Conservation (phyloP, 2,329 filamentous ascomycete species). For the Trichoderma atrobrunneum region DNA sequence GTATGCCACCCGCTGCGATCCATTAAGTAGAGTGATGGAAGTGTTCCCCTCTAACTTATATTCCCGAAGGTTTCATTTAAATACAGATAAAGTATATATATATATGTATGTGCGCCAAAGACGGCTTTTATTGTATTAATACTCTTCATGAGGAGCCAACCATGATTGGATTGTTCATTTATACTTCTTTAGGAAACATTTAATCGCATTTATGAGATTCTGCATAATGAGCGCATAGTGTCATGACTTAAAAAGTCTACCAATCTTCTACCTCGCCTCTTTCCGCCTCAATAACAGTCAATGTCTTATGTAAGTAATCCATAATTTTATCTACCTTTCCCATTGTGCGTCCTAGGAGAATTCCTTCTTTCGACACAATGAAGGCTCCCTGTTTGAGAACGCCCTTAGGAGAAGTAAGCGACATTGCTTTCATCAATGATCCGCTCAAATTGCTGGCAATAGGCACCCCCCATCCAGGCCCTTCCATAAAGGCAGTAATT, state of each 20-base stretch:
- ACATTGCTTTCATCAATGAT: neutral
- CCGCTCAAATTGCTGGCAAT: neutral
- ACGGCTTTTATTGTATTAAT: too few species aligned
- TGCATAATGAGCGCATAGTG: neutral
- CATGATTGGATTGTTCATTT: neutral
- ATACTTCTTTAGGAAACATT: neutral
- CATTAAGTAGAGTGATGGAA: neutral
- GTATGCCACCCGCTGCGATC: neutral
- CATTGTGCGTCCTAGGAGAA: neutral
- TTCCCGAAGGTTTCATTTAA: neutral
- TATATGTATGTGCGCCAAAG: neutral
- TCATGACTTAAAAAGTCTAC: neutral
- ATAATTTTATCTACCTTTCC: neutral
- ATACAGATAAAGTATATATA: too few species aligned
- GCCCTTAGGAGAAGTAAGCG: neutral
- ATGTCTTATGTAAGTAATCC: fast-evolving
- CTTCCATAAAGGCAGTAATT: neutral
- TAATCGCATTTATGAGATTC: neutral
- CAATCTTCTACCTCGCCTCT: neutral
- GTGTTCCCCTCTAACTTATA: neutral
- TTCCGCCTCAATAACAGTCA: fast-evolving
- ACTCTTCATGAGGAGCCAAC: neutral
- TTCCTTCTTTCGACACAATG: neutral
- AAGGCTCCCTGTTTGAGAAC: neutral
- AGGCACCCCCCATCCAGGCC: neutral